These are phyloP conservation scores for Amaranthus cruentus DNA, from an alignment of 148 eudicot genomes.

Conservation along the genomic window DNA sequence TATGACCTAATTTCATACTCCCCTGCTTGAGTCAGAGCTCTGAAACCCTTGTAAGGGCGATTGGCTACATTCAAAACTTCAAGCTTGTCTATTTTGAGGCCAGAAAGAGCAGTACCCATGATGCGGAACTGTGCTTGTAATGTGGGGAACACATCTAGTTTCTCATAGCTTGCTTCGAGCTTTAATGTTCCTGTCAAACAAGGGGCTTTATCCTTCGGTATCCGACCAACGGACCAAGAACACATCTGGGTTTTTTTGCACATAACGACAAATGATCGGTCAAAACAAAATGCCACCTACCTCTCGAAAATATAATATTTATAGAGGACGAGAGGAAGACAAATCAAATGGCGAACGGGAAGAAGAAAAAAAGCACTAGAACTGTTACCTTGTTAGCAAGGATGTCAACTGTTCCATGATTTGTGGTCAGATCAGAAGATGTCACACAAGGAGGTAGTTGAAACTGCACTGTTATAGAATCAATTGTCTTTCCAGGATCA, in stretches of 20 bases:
- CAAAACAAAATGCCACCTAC: neutral
- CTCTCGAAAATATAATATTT: too few relatives aligned
- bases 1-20: constrained; percentile 81
- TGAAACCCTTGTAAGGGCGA: constrained; percentile 84
- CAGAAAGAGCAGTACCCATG: constrained; percentile 91
- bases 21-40: constrained; percentile 78
- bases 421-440: constrained; percentile 75
- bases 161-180: constrained; percentile 70
- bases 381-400: constrained; percentile 71
- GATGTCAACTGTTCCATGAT: constrained; percentile 80
- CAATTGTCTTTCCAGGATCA: constrained; percentile 90
- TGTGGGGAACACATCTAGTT: constrained; percentile 70
- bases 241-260: constrained; percentile 50
- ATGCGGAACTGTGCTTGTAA: constrained; percentile 70
- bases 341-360: neutral
- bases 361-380: constrained; percentile 6
- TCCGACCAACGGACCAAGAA: constrained; percentile 69
- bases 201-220: constrained; percentile 92
- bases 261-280: neutral
- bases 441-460: constrained; percentile 63
- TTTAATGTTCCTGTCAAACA: constrained; percentile 67
- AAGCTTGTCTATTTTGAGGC: constrained; percentile 65
- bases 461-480: constrained; percentile 67
- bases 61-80: constrained; percentile 60
- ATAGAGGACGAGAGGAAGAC: neutral